Evolutionary conservation across 2,329 filamentous ascomycete species (phyloP).

Genomic region (Cercospora citrullina): DNA sequence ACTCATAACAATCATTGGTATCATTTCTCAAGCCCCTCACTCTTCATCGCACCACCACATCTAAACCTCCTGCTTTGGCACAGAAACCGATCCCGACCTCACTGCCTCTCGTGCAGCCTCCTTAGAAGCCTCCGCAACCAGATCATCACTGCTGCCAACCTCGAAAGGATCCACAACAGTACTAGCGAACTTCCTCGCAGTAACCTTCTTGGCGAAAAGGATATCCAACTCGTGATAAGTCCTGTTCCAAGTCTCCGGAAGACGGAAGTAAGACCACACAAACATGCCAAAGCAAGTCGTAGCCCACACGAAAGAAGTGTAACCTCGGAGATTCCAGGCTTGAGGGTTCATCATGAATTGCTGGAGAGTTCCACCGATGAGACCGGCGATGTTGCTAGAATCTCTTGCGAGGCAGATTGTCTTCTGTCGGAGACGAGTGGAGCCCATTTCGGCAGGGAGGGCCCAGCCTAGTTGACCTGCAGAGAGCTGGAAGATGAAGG

Average conservation of each 20-base stretch:
- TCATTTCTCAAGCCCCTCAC: not conserved
- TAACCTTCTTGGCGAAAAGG: constrained; percentile 53
- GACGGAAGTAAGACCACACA: constrained; percentile 7
- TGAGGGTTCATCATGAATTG: constrained; percentile 35
- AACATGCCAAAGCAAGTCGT: constrained; percentile 31
- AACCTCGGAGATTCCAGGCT: constrained; percentile 27
- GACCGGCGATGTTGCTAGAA: constrained; percentile 30
- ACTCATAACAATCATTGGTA: not conserved
- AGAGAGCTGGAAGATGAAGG: constrained; percentile 30
- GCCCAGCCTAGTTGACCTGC: constrained; percentile 32
- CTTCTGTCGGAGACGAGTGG: constrained; percentile 32
- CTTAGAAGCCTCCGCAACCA: constrained; percentile 9
- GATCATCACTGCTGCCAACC: constrained; percentile 1
- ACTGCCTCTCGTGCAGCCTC: constrained; percentile 5
- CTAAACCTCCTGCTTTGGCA: constrained; percentile 5
- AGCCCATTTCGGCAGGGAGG: constrained; percentile 34
- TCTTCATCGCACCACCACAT: not conserved
- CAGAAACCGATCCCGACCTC: not conserved
- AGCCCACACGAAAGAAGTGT: constrained; percentile 44
- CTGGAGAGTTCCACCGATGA: constrained; percentile 24
- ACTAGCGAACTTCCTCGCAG: constrained; percentile 43
- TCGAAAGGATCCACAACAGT: constrained; percentile 7
- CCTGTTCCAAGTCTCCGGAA: constrained; percentile 55
- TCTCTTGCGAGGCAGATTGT: constrained; percentile 33
- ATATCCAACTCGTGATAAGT: constrained; percentile 57